These are phyloP conservation scores for Coix lacrymajobi DNA, from an alignment of 176 grass and related monocot genomes.

Conservation along the genomic window DNA sequence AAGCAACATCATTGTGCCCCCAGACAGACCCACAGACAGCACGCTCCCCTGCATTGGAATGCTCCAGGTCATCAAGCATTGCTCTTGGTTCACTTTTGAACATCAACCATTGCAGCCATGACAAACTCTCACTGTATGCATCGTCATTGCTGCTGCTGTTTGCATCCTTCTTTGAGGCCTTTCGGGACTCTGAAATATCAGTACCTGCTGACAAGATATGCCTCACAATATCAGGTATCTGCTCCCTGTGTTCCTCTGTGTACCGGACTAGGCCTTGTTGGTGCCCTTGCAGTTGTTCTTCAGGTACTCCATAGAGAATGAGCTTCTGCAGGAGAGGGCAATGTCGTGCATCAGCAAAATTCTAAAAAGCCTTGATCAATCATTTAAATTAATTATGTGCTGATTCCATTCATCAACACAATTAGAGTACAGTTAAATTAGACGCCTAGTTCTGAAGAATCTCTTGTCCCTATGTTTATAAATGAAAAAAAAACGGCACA, in stretches of 20 bases:
- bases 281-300: slow-evolving; percentile 40
- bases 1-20: slow-evolving; percentile 84
- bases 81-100: slow-evolving; percentile 52
- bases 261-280: slow-evolving; percentile 43
- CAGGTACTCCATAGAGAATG: slow-evolving; percentile 55
- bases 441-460: not conserved
- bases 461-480: not conserved
- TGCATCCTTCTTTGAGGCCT: slow-evolving; percentile 19
- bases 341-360: not conserved
- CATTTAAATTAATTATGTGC: not conserved
- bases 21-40: slow-evolving; percentile 86
- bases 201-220: slow-evolving; percentile 54
- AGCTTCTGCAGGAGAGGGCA: slow-evolving; percentile 58
- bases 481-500: not conserved
- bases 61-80: slow-evolving; percentile 47
- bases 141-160: not conserved
- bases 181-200: slow-evolving; percentile 18
- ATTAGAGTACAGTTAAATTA: too few relatives aligned
- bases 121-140: slow-evolving; percentile 41
- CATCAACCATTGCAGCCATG: slow-evolving; percentile 93
- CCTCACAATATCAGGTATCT: slow-evolving; percentile 23
- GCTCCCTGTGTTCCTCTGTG: slow-evolving; percentile 30
- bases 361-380: not conserved
- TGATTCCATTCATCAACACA: not conserved
- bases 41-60: slow-evolving; percentile 40